A percentile compares a stretch with the other conserved stretches of the same genome.
phyloP scores from a whole-genome alignment of 352 stramenopile genomes.

The Vaucheria bursata region DNA sequence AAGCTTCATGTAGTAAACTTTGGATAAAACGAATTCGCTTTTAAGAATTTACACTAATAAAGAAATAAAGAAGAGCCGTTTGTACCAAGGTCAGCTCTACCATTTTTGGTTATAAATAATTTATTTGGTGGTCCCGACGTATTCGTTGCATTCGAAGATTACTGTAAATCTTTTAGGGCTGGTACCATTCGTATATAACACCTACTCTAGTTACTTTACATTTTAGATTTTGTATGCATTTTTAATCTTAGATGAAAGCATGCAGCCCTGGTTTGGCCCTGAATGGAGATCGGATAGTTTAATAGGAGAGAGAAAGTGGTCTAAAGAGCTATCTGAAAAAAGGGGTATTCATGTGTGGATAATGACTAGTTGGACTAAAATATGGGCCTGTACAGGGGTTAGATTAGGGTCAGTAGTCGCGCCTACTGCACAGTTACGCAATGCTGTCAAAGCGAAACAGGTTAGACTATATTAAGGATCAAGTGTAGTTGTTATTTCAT shows the following conservation, averaged over 20 bases:
- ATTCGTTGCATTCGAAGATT: too few species aligned
- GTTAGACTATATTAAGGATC: too few species aligned
- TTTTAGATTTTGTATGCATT: neutral
- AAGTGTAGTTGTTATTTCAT: too few species aligned
- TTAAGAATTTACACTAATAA: too few species aligned
- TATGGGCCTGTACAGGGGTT: conserved; percentile 77
- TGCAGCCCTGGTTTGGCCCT: conserved; percentile 74
- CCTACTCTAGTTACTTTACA: neutral
- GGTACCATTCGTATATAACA: too few species aligned
- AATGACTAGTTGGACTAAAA: conserved; percentile 72
- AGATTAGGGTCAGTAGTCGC: conserved; percentile 73
- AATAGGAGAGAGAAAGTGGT: conserved; percentile 72
- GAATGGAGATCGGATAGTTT: conserved; percentile 69
- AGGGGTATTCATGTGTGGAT: conserved; percentile 74
- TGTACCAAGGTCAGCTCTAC: too few species aligned
- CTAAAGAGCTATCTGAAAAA: conserved; percentile 61
- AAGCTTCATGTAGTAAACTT: too few species aligned
- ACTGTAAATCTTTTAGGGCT: too few species aligned
- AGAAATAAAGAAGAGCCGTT: too few species aligned
- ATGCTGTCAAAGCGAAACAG: conserved; percentile 74
- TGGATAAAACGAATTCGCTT: too few species aligned
- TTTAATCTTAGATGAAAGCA: conserved; percentile 72
- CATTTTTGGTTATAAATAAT: too few species aligned
- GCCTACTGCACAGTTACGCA: conserved; percentile 62
- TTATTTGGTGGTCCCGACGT: too few species aligned